phyloP scores from a whole-genome alignment of 225 moss, liverwort and hornwort genomes.

The Rhytidiadelphus loreus region DNA sequence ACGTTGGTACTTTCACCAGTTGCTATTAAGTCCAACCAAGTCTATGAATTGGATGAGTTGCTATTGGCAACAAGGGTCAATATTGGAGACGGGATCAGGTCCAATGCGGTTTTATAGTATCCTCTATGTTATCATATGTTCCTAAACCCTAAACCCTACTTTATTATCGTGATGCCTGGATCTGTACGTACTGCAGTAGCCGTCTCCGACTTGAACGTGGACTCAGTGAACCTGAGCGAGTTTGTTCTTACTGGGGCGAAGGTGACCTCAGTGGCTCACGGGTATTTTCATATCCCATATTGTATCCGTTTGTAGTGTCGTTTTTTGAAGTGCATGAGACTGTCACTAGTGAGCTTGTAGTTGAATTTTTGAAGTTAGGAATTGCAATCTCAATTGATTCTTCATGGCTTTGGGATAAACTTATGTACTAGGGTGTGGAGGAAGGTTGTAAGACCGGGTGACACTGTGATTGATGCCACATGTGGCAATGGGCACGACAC shows the following conservation, averaged over 20 bases:
- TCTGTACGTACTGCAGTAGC: conserved; percentile 13
- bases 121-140: background rate
- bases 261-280: conserved; percentile 53
- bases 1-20: background rate
- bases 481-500: conserved; percentile 93
- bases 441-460: conserved; percentile 66
- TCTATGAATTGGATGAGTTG: background rate
- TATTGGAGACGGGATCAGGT: background rate
- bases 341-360: background rate
- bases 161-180: background rate
- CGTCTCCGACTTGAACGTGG: conserved; percentile 7
- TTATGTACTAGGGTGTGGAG: conserved; percentile 68
- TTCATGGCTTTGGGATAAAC: background rate
- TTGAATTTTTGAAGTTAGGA: background rate
- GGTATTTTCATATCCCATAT: conserved; percentile 7
- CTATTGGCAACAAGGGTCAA: background rate
- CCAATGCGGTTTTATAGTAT: background rate
- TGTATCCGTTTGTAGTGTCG: background rate
- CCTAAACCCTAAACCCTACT: background rate
- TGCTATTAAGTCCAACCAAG: background rate
- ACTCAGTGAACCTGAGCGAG: conserved; percentile 28
- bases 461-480: conserved; percentile 82
- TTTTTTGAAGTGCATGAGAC: background rate
- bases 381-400: background rate
- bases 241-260: conserved; percentile 27